Percentiles rank a stretch among this genome's conserved stretches.
These are phyloP conservation scores for Ceratobasidium sp. DNA, from an alignment of 1,284 basidiomycete genomes.

Conservation along the genomic window DNA sequence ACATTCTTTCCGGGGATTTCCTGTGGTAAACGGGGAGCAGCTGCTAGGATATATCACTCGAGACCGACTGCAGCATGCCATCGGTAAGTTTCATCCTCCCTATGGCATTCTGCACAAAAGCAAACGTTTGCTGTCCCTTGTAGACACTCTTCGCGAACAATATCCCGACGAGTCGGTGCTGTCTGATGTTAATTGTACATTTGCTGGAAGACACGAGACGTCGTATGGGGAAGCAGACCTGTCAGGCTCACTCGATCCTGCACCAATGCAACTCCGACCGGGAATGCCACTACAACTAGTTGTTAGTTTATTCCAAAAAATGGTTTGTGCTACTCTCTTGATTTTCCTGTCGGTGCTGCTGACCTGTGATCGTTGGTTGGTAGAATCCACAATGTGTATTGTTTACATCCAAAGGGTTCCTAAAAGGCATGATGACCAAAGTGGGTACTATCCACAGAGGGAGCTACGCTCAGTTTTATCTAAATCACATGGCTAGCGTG, in stretches of 20 bases:
- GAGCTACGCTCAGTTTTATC: background rate
- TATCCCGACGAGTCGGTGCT: conserved; percentile 29
- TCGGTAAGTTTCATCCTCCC: conserved; percentile 56
- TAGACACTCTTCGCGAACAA: conserved; percentile 37
- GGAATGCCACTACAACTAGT: conserved; percentile 73
- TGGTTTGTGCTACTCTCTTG: conserved; percentile 54
- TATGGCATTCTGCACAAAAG: conserved; percentile 54
- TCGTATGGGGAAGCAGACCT: conserved; percentile 55
- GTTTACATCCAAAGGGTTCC: conserved; percentile 65
- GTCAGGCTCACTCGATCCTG: conserved; percentile 61
- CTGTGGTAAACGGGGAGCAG: conserved; percentile 60
- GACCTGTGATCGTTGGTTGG: background rate
- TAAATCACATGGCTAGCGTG: conserved; percentile 52
- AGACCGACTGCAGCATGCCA: conserved; percentile 58
- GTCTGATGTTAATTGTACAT: conserved; percentile 36
- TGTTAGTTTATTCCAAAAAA: conserved; percentile 74
- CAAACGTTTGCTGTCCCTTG: conserved; percentile 49
- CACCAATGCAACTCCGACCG: conserved; percentile 67
- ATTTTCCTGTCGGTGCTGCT: background rate
- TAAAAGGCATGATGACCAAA: conserved; percentile 69
- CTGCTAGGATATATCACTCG: conserved; percentile 68
- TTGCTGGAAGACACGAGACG: conserved; percentile 30
- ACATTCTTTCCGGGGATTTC: conserved; percentile 66
- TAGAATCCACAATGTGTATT: conserved; percentile 72
- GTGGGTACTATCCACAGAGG: background rate